A percentile compares a stretch with the other conserved stretches of the same genome.
phyloP scores from a whole-genome alignment of 148 eudicot species.

The Rhododendron mucronatum region DNA sequence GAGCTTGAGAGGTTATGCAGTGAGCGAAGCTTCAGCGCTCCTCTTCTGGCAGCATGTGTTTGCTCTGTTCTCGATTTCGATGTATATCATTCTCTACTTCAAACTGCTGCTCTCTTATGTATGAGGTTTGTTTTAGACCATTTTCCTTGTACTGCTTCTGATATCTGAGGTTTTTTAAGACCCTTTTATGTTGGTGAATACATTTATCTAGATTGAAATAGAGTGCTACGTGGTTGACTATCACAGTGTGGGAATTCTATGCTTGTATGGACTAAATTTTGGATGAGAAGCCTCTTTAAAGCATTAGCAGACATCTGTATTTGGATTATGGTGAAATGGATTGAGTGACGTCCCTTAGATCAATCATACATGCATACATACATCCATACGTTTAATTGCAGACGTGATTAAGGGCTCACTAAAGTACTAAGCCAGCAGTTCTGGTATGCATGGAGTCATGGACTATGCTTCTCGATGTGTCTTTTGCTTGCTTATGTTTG shows the following conservation, averaged over 20 bases:
- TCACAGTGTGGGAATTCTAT: neutral
- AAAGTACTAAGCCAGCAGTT: neutral
- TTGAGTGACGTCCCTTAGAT: neutral
- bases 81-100: conserved; percentile 59
- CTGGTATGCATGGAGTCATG: neutral
- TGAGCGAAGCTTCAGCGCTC: conserved; percentile 78
- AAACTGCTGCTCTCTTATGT: conserved; percentile 36
- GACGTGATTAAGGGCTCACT: neutral
- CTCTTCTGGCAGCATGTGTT: conserved; percentile 85
- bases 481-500: neutral
- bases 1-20: conserved; percentile 88
- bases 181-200: neutral
- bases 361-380: neutral
- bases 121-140: conserved; percentile 24
- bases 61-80: conserved; percentile 56
- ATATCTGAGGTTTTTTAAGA: neutral
- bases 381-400: neutral
- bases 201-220: neutral
- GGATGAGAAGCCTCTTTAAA: neutral
- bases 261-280: neutral
- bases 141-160: neutral
- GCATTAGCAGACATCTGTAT: neutral
- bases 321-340: neutral
- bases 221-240: neutral
- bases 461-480: neutral